Evolutionary conservation across 352 stramenopile genomes (phyloP).

Genomic region (Aphanomyces invadans): DNA sequence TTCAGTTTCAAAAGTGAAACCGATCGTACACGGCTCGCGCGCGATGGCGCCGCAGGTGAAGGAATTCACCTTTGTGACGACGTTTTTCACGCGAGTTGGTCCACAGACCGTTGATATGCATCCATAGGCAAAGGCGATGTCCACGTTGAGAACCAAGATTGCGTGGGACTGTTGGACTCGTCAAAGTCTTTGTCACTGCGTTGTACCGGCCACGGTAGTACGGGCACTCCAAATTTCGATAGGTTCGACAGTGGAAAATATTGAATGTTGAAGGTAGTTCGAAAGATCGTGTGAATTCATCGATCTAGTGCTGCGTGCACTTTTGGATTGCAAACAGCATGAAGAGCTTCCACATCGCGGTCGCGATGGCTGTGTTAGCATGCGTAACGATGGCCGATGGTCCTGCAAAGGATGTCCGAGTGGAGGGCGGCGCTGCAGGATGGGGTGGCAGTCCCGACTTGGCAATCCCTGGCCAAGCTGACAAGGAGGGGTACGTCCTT

Average conservation of each 20-base stretch:
- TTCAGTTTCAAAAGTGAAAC: not conserved
- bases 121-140: no score
- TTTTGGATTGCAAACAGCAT: not conserved
- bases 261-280: not conserved
- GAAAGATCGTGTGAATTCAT: not conserved
- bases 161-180: no score
- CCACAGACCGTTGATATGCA: no score
- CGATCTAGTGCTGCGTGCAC: not conserved
- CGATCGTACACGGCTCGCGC: not conserved
- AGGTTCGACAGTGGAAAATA: not conserved
- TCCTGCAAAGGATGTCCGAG: not conserved
- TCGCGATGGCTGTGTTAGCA: not conserved
- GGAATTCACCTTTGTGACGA: no score
- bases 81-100: no score
- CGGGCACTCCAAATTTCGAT: no score
- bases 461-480: not conserved
- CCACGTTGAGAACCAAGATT: no score
- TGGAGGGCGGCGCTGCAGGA: not conserved
- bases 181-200: no score
- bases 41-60: no score
- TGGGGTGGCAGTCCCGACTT: not conserved
- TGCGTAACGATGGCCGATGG: not conserved
- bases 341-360: not conserved
- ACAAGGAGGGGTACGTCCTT: constrained; percentile 10
- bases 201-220: no score